These are phyloP conservation scores for Chloris gayana DNA, from an alignment of 176 grass and related monocot species.

Conservation along the genomic window DNA sequence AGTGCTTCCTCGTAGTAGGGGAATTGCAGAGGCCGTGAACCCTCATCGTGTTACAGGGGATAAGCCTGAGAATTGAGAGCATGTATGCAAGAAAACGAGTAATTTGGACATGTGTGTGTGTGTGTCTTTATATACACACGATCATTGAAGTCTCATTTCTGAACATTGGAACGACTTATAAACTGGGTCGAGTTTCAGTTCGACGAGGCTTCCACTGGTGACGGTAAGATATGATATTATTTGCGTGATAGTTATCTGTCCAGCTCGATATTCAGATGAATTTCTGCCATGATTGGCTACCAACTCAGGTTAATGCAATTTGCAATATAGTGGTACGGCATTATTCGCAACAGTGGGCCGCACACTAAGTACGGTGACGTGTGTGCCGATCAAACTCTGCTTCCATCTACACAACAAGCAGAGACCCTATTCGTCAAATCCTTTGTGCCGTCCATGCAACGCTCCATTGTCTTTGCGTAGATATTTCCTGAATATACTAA, in stretches of 20 bases:
- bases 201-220: neutral
- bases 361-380: neutral
- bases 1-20: neutral
- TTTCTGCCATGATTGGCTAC: neutral
- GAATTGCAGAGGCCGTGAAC: neutral
- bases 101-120: no score
- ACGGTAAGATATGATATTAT: neutral
- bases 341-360: neutral
- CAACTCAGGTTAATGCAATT: neutral
- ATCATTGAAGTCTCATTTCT: no score
- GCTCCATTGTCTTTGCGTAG: no score
- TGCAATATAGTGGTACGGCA: constrained; percentile 4
- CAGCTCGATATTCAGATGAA: neutral
- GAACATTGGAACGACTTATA: no score
- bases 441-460: no score
- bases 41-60: no score
- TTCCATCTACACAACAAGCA: neutral
- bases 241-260: neutral
- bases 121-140: no score
- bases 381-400: neutral
- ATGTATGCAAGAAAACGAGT: neutral
- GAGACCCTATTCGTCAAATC: neutral
- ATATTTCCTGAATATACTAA: no score
- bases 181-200: neutral
- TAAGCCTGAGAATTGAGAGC: no score